A percentile compares a stretch with the other conserved stretches of the same genome.
phyloP scores from a whole-genome alignment of 2,329 filamentous ascomycete genomes.

The Colletotrichum tofieldiae region DNA sequence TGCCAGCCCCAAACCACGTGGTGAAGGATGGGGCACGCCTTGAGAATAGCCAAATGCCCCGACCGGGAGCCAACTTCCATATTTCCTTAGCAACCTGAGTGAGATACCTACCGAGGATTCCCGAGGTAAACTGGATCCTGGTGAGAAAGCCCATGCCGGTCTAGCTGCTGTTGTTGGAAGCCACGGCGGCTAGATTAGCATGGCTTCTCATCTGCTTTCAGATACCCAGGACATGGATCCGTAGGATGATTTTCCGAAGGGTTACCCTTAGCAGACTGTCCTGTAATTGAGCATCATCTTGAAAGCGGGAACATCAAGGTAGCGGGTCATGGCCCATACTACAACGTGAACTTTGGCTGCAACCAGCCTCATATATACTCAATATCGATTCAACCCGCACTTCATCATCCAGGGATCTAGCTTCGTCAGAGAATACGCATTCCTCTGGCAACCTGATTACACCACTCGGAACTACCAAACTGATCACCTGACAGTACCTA shows the following conservation, averaged over 20 bases:
- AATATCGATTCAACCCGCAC: neutral
- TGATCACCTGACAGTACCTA: neutral
- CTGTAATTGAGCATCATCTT: neutral
- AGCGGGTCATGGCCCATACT: neutral
- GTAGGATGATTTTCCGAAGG: too few species aligned
- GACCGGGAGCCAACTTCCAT: neutral
- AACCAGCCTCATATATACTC: neutral
- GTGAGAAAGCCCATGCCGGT: too few species aligned
- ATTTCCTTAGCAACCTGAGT: too few species aligned
- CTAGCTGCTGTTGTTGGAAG: too few species aligned
- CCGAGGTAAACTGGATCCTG: neutral
- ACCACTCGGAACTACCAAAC: neutral
- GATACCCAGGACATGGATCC: too few species aligned
- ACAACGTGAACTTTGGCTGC: neutral
- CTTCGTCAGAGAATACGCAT: neutral
- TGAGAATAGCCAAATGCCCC: neutral
- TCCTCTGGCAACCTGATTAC: too few species aligned
- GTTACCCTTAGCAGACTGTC: neutral
- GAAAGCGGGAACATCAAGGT: neutral
- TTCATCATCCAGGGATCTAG: neutral
- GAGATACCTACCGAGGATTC: too few species aligned
- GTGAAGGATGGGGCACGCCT: neutral
- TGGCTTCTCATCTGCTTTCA: too few species aligned
- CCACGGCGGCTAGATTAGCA: too few species aligned
- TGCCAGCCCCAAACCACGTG: neutral